Evolutionary conservation across 768 basidiomycete genomes (phyloP).

Genomic region (Postia placenta): DNA sequence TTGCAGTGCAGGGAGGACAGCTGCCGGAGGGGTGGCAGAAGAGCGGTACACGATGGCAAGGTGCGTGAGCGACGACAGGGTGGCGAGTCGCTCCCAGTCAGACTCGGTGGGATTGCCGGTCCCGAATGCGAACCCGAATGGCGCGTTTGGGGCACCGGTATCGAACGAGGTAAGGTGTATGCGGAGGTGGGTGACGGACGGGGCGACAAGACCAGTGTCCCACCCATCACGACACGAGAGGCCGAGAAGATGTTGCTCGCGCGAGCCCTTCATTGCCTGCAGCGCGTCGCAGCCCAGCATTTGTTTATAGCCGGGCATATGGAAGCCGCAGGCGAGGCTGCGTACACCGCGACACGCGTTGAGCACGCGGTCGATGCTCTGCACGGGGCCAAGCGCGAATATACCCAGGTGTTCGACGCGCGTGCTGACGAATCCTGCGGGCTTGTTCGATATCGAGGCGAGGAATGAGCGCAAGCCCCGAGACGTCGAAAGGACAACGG

Average conservation of each 20-base stretch:
- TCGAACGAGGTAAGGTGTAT: conserved; percentile 24
- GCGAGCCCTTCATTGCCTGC: conserved; percentile 14
- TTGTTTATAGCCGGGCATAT: conserved; percentile 22
- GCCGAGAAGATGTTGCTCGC: conserved; percentile 30
- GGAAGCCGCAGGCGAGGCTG: conserved; percentile 32
- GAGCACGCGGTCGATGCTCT: conserved; percentile 26
- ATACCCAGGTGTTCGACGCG: conserved; percentile 30
- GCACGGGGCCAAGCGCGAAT: conserved; percentile 29
- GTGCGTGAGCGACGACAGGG: conserved; percentile 25
- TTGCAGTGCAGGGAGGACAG: conserved; percentile 13
- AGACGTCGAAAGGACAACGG: conserved; percentile 29
- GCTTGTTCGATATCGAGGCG: conserved; percentile 21
- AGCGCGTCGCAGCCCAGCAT: conserved; percentile 11
- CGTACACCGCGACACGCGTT: conserved; percentile 25
- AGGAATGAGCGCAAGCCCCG: conserved; percentile 26
- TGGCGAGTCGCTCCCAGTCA: conserved; percentile 18
- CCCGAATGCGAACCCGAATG: conserved; percentile 11
- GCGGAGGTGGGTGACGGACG: conserved; percentile 28
- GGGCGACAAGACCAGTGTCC: conserved; percentile 24
- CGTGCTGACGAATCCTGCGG: conserved; percentile 16
- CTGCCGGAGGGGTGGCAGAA: conserved; percentile 7
- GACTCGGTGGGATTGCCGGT: conserved; percentile 2
- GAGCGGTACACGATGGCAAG: conserved; percentile 25
- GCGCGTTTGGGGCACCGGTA: conserved; percentile 9
- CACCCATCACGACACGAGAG: conserved; percentile 31